Percentiles rank a stretch among this genome's conserved stretches.
Evolutionary conservation across 1,284 basidiomycete genomes (phyloP).

Genomic region (Melampsora larici-populina): DNA sequence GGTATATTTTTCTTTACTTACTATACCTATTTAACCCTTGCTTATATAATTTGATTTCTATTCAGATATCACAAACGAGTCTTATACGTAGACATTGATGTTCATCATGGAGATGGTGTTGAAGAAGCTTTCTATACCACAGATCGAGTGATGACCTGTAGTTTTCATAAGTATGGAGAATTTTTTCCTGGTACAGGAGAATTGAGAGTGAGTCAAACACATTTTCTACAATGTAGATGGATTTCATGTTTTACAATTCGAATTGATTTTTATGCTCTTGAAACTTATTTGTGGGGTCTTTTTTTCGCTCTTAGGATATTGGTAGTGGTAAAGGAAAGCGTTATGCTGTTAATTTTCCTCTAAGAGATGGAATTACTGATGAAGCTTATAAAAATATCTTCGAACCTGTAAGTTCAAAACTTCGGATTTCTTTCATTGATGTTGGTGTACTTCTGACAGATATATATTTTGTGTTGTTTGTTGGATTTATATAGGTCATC

Average conservation of each 20-base stretch:
- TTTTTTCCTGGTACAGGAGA: slow-evolving; percentile 99
- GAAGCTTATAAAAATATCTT: slow-evolving; percentile 94
- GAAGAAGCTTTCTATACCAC: slow-evolving; percentile 99
- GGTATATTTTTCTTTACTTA: slow-evolving; percentile 58
- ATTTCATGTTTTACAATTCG: background rate
- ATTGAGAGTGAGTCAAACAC: slow-evolving; percentile 64
- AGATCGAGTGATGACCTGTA: slow-evolving; percentile 96
- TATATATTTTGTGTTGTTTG: background rate
- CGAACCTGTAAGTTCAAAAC: slow-evolving; percentile 68
- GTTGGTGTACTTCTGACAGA: background rate
- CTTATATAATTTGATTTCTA: background rate
- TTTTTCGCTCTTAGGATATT: slow-evolving; percentile 26
- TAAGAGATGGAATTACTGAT: slow-evolving; percentile 93
- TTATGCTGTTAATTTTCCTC: slow-evolving; percentile 89
- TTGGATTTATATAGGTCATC: slow-evolving; percentile 67
- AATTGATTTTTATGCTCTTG: background rate
- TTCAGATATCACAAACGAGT: slow-evolving; percentile 85
- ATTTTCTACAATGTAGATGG: slow-evolving; percentile 11
- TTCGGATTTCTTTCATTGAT: background rate
- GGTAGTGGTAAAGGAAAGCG: slow-evolving; percentile 48
- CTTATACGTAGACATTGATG: slow-evolving; percentile 97
- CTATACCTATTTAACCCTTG: slow-evolving; percentile 17
- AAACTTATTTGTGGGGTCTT: background rate
- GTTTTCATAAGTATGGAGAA: slow-evolving; percentile 99
- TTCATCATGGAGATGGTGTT: slow-evolving; percentile 98